A percentile compares a stretch with the other conserved stretches of the same genome.
These are phyloP conservation scores for Inga leiocalycina DNA, from an alignment of 306 rosid genomes.

Conservation along the genomic window DNA sequence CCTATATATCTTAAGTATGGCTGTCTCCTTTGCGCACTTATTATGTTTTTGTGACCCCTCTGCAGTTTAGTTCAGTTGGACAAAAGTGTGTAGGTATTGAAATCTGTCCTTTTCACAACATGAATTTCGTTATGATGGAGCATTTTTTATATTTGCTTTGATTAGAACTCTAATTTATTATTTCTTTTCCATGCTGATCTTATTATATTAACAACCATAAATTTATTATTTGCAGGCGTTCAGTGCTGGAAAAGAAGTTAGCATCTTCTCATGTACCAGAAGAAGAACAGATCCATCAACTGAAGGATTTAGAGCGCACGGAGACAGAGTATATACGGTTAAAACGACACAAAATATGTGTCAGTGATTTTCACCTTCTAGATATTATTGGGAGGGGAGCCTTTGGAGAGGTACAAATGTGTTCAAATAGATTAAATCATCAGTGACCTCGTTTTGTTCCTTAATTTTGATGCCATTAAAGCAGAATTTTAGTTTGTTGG, in stretches of 20 bases:
- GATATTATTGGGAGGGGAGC: conserved; percentile 96
- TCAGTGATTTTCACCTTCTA: conserved; percentile 84
- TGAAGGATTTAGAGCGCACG: conserved; percentile 85
- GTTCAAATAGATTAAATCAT: conserved; percentile 20
- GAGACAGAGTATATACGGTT: conserved; percentile 86
- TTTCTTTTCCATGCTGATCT: neutral
- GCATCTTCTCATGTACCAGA: conserved; percentile 73
- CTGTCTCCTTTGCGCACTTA: neutral
- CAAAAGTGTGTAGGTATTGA: neutral
- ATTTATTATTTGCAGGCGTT: conserved; percentile 65
- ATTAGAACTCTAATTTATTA: neutral
- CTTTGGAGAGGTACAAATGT: conserved; percentile 82
- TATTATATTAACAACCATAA: conserved; percentile 11
- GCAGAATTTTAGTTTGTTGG: neutral
- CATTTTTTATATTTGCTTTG: conserved; percentile 1
- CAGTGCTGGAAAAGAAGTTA: conserved; percentile 68
- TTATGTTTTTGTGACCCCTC: neutral
- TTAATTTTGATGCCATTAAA: conserved; percentile 4
- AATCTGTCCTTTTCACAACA: conserved; percentile 1
- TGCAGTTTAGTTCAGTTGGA: neutral
- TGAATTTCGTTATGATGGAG: neutral
- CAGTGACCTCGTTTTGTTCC: neutral
- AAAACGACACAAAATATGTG: conserved; percentile 89
- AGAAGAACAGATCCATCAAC: conserved; percentile 75
- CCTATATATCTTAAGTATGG: neutral